These are phyloP conservation scores for Colletotrichum falcatum DNA, from an alignment of 2,329 filamentous ascomycete species.

Conservation along the genomic window DNA sequence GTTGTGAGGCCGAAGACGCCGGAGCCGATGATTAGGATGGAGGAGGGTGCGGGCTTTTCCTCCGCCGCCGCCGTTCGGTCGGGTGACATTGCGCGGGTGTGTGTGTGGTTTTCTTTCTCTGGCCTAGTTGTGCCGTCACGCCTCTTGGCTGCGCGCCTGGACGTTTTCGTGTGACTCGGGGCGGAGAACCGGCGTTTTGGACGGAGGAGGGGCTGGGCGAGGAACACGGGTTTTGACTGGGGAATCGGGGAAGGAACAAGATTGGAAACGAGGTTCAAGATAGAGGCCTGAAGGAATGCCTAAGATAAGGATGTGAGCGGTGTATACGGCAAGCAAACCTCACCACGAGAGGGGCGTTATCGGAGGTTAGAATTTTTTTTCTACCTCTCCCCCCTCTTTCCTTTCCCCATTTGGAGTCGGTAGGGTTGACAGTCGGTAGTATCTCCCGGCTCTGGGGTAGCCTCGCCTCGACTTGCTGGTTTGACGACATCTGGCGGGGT, in stretches of 20 bases:
- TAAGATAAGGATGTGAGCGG: not conserved
- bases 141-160: not conserved
- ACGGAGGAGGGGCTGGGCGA: not conserved
- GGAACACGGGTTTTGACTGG: not conserved
- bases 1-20: slow-evolving; percentile 72
- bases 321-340: not conserved
- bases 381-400: not conserved
- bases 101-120: not conserved
- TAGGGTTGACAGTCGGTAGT: slow-evolving; percentile 1
- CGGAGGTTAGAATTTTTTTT: slow-evolving; percentile 1
- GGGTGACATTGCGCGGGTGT: slow-evolving; percentile 10
- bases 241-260: not conserved
- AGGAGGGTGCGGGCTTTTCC: slow-evolving; percentile 50
- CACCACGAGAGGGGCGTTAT: slow-evolving; percentile 17
- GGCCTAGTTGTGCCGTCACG: not conserved
- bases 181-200: not conserved
- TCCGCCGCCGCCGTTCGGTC: not conserved
- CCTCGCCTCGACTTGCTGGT: slow-evolving; percentile 6
- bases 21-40: slow-evolving; percentile 77
- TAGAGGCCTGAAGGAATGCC: not conserved
- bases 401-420: not conserved
- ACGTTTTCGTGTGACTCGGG: not conserved
- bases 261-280: not conserved
- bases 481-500: slow-evolving; percentile 8
- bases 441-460: slow-evolving; percentile 1